These are phyloP conservation scores for Carallia brachiata DNA, from an alignment of 345 rosid genomes.

Conservation along the genomic window DNA sequence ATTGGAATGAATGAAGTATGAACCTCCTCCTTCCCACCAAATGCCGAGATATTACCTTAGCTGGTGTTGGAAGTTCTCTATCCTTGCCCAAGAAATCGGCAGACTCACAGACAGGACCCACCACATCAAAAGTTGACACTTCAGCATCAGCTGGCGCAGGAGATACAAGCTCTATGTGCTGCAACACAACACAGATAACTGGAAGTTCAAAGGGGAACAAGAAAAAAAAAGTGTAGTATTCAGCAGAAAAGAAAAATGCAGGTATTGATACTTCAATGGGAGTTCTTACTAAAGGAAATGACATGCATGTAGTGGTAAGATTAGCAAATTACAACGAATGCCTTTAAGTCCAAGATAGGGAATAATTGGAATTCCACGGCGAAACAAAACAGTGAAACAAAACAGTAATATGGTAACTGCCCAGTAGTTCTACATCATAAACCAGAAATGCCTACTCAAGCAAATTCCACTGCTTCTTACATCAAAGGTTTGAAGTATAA, in stretches of 20 bases:
- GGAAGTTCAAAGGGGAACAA: not conserved
- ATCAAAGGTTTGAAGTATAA: not conserved
- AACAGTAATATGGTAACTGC: not conserved
- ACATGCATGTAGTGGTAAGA: not conserved
- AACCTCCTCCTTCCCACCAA: not conserved
- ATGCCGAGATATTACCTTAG: constrained; percentile 41
- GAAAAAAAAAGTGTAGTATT: not conserved
- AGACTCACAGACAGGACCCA: constrained; percentile 99
- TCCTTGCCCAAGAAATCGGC: constrained; percentile 98
- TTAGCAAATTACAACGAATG: not conserved
- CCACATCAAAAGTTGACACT: constrained; percentile 75
- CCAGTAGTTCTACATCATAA: not conserved
- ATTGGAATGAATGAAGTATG: not conserved
- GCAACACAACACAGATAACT: constrained; percentile 22
- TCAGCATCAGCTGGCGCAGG: constrained; percentile 63
- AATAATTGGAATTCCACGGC: not conserved
- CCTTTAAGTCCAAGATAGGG: not conserved
- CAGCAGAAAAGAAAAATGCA: not conserved
- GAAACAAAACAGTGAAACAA: not conserved
- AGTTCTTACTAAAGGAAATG: not conserved
- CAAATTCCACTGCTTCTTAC: not conserved
- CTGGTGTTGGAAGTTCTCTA: constrained; percentile 88
- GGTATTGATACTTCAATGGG: not conserved
- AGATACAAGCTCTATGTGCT: constrained; percentile 96
- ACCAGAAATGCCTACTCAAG: not conserved